Percentiles rank a stretch among this genome's conserved stretches.
Conservation (phyloP, 257 asterid genomes). For the Jaltomata sinuosa region DNA sequence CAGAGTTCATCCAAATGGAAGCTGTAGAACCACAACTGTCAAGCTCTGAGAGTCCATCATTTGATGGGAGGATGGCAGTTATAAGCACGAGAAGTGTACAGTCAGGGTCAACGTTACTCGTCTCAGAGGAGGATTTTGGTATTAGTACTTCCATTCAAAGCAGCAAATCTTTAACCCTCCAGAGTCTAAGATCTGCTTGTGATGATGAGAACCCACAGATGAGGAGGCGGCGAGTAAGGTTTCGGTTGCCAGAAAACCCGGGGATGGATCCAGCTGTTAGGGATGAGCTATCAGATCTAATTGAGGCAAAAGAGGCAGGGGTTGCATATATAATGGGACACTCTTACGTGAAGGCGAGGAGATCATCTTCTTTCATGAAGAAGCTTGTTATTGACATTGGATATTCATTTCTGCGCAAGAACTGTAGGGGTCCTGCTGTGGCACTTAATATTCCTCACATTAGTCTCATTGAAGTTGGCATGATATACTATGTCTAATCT, state of each 20-base stretch:
- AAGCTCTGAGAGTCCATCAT: conserved; percentile 50
- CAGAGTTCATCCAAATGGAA: conserved; percentile 93
- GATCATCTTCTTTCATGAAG: conserved; percentile 64
- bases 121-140: conserved; percentile 36
- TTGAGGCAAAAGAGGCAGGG: conserved; percentile 89
- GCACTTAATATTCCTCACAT: conserved; percentile 90
- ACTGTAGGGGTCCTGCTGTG: conserved; percentile 91
- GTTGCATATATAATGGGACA: conserved; percentile 92
- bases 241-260: conserved; percentile 47
- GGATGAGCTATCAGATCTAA: conserved; percentile 75
- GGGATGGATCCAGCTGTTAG: conserved; percentile 55
- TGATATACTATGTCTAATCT: conserved; percentile 86
- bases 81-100: conserved; percentile 46
- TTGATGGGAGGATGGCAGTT: conserved; percentile 96
- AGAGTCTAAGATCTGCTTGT: conserved; percentile 56
- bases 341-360: conserved; percentile 77
- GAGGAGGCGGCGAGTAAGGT: conserved; percentile 64
- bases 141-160: conserved; percentile 38
- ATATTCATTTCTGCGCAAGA: conserved; percentile 84
- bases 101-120: conserved; percentile 34
- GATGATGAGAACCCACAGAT: conserved; percentile 72
- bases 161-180: conserved; percentile 68
- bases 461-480: conserved; percentile 92
- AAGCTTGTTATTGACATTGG: conserved; percentile 80
- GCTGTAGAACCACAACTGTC: conserved; percentile 72